Base-by-base conservation (phyloP, 78 protist species). In the Tieghemostelium lacteum region DNA sequence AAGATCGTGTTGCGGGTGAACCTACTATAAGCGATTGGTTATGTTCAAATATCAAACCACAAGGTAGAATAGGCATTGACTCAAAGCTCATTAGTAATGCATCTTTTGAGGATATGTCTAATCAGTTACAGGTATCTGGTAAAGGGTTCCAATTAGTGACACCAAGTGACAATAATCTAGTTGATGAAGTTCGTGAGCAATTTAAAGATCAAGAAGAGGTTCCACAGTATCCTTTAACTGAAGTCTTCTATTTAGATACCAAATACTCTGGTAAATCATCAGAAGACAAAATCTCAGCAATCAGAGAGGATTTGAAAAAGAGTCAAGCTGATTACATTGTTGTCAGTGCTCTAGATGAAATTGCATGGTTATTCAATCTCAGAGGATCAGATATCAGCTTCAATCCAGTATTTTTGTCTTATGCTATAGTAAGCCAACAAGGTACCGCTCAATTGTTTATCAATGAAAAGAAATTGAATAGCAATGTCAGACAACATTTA, bases 321-420 rank as follows among this genome's bases (percentile, higher is more conserved):
- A 40, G 26, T 22, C 39, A 26, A 2, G 80, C 66, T 7, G 94
- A 49, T 17, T 89, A 67, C 14, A 26, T 94, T 40, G 73, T 93
- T 45, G 72, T 96, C 36, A 34, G 95, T 45, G 94, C 96, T 3
- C 72, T 95, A 24, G 97, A 97, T 72, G 97, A 97, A 67, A 69
- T 97, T 26, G 96, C 96, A 5, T 95, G 96, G 97, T 87, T 92
- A 33, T 69, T 94, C 58, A 97, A 97, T 92, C 52, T 95, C 3
- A 87, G 98, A 26, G 97, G 97, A 12, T 45, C 71, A 16, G 97
- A 95, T 67, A 58, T 93, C 31, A 42, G 62, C 1, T 94, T 62
- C 54, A 91, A 69, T 49, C 97, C 95, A 10, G 95, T 94, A 64
- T 92, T 94, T 63, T 19, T 86, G 33, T 70, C 92, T 36, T 92